Base-by-base conservation (phyloP, 2,329 filamentous ascomycete genomes). In the Penicillium paneum region DNA sequence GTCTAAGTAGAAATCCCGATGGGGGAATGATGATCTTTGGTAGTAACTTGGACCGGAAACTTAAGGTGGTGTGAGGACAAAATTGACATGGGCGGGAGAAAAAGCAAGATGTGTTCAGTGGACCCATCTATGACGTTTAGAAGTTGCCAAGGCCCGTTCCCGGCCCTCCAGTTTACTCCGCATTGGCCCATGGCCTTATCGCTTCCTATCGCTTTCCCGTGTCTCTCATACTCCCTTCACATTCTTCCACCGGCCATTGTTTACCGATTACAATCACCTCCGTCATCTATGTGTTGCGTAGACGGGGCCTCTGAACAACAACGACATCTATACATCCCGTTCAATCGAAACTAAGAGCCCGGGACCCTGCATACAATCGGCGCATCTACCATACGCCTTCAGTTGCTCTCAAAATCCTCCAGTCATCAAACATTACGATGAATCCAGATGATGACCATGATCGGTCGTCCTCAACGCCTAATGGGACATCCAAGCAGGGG, bases 381-480 rank as follows among this genome's bases (percentile, higher is more conserved):
- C 35, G 48, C 56, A 44, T 43, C 26, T 49, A 61, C 54, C 28
- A 29, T 52, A 61, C 40, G 58, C 58, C 51, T 61, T 63, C 44
- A 68, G 58, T 56, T 67, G 61, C 17, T 64, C 64, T 38, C 62
- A 65, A 49, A 55, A 38, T 44, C 46, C 40, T 44, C 40, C 39
- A 50, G 39, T 43, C 38, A 50, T n/a, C 39, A 43, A 47, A 2
- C 24, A 48, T 54, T 49, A 62, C 56, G 34, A 69, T 64, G 58
- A 66, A 66, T 36, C 40, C 58, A 40, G 67, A 71, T 43, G 65
- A 68, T 47, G 62, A 63, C 7, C 59, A 71, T 52, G 67, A 70
- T 49, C 66, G 67, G 48, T 71, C 68, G 8, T 70, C 68, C 38
- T 69, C 68, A 24, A 72, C 69, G 12, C 67, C 69, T 28, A 68